Conservation (phyloP, 768 basidiomycete species). For the Lenzites betulinus region DNA sequence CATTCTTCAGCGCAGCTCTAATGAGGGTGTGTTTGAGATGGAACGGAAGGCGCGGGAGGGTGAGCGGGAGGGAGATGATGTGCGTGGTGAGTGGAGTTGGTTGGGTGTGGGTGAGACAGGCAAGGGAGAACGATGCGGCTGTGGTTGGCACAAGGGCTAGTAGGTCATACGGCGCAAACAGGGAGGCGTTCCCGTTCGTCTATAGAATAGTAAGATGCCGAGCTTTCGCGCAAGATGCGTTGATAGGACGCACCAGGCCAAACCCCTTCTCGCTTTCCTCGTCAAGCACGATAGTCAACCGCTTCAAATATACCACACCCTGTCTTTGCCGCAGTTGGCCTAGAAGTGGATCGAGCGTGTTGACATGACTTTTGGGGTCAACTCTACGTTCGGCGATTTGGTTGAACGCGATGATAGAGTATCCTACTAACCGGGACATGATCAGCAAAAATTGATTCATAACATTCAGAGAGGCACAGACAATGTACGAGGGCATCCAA, state of each 20-base stretch:
- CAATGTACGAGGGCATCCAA: conserved; percentile 74
- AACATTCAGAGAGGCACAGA: conserved; percentile 39
- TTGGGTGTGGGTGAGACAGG: conserved; percentile 80
- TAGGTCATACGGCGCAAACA: conserved; percentile 72
- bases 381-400: conserved; percentile 72
- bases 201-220: conserved; percentile 31
- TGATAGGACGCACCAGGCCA: conserved; percentile 56
- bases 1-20: conserved; percentile 78
- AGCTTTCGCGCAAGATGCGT: background rate
- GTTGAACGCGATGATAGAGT: conserved; percentile 76
- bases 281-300: conserved; percentile 79
- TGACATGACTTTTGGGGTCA: conserved; percentile 70
- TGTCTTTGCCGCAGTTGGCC: conserved; percentile 57
- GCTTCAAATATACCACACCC: conserved; percentile 68
- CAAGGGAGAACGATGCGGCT: conserved; percentile 68
- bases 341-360: conserved; percentile 61
- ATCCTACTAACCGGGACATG: conserved; percentile 65
- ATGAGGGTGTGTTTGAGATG: conserved; percentile 83
- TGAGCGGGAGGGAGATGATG: conserved; percentile 78
- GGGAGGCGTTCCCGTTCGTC: conserved; percentile 68
- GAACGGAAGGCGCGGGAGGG: conserved; percentile 75
- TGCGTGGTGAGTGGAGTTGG: conserved; percentile 80
- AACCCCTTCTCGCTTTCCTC: conserved; percentile 87
- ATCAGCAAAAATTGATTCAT: conserved; percentile 12
- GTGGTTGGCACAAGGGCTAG: conserved; percentile 78